Base-by-base conservation (phyloP, 2,329 filamentous ascomycete genomes). In the Dactylonectria macrodidyma region DNA sequence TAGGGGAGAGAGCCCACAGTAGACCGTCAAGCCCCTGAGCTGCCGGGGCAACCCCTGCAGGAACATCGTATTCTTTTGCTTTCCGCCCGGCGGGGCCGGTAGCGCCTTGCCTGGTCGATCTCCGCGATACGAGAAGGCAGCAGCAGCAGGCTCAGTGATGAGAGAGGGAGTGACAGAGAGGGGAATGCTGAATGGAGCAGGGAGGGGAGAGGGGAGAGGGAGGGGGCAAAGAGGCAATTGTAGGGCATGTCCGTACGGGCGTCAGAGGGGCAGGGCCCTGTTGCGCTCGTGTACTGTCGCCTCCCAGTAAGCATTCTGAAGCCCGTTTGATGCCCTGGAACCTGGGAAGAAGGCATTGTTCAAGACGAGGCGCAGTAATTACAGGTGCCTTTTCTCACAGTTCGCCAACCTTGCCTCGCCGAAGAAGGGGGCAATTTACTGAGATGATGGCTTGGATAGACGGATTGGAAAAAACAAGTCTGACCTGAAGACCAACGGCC, bases 101-200 rank as follows among this genome's bases (percentile, higher is more conserved):
- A 30, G 26, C 26, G 34, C 22, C n/a, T 54, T 30, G 22, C 62
- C 22, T 54, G 51, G 57, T 36, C 44, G 57, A 65, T 65, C 57
- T 46, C 41, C 51, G 41, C 57, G 63, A 65, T 65, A 65, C 63
- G 63, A 65, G 63, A 52, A 50, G 26, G 50, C 30, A 54, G 36
- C 36, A 30, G 14, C 33, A 59, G 19, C 58, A 9, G 19, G 30
- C 26, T 26, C 58, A 8, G 16, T 16, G 41, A n/a, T 14, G 41
- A n/a, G 14, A 44, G 16, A n/a, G 26, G 4, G 26, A 30, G 19
- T 7, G 7, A 30, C 4, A 30, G 26, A 30, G 26, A 30, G 26
- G 26, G 50, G 51, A 54, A 54, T 54, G 51, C 30, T 52, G 55
- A 47, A 47, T 16, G 19, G 33, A 41, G 36, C 58, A 8, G 16